These are phyloP conservation scores for Limonium bicolor DNA, from an alignment of 148 eudicot species.

Conservation along the genomic window DNA sequence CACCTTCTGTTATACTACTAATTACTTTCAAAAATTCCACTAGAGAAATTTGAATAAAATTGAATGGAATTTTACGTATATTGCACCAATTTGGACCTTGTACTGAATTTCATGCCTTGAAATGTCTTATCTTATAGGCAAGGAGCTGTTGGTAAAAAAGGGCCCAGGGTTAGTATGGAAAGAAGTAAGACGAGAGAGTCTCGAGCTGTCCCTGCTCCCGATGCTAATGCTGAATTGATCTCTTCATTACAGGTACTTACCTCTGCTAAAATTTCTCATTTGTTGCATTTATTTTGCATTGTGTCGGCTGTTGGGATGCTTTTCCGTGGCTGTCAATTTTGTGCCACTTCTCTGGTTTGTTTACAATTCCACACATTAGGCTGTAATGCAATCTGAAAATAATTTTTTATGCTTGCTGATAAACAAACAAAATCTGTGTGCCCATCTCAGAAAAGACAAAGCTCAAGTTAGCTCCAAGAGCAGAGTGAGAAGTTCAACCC, in stretches of 20 bases:
- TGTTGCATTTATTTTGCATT: neutral
- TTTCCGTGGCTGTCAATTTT: no score
- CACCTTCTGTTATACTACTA: neutral
- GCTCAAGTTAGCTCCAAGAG: conserved; percentile 54
- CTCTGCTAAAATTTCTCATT: neutral
- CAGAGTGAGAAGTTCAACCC: conserved; percentile 83
- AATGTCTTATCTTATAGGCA: conserved; percentile 42
- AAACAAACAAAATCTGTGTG: no score
- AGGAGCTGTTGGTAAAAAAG: conserved; percentile 55
- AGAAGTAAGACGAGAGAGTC: conserved; percentile 56
- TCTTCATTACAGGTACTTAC: conserved; percentile 64
- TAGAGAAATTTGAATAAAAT: no score
- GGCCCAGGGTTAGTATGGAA: conserved; percentile 42
- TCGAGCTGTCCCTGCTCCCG: conserved; percentile 88
- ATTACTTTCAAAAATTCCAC: neutral
- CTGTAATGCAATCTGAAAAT: no score
- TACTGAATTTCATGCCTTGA: conserved; percentile 2
- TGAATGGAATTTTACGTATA: neutral
- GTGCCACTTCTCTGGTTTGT: no score
- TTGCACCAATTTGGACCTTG: neutral
- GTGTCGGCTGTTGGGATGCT: no score
- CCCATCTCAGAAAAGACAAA: conserved; percentile 49
- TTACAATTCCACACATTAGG: no score
- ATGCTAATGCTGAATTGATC: conserved; percentile 81
- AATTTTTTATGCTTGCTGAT: no score